Conservation (phyloP, 352 stramenopile species). For the Sclerospora graminicola region DNA sequence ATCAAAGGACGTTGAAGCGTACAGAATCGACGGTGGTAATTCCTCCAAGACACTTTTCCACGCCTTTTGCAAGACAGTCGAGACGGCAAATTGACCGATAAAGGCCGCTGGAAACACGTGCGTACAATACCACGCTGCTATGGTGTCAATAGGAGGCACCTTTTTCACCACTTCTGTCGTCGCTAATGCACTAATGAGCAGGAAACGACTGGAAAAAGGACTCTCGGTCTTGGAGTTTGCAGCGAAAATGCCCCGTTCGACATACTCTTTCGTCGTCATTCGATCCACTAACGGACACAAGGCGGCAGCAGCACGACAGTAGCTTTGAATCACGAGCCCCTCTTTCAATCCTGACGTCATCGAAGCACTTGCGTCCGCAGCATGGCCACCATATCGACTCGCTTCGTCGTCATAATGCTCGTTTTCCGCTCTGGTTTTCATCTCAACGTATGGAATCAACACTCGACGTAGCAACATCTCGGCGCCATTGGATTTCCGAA, state of each 20-base stretch:
- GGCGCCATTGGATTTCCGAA: conserved; percentile 51
- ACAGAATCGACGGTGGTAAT: conserved; percentile 50
- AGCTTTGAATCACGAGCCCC: conserved; percentile 57
- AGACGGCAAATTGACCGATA: conserved; percentile 57
- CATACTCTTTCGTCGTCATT: conserved; percentile 35
- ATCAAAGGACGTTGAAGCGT: conserved; percentile 36
- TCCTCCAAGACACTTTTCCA: conserved; percentile 59
- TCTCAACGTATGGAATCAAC: conserved; percentile 46
- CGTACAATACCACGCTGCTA: conserved; percentile 47
- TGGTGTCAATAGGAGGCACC: conserved; percentile 36
- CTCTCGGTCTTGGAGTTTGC: conserved; percentile 1
- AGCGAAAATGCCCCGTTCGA: conserved; percentile 62
- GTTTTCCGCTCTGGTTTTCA: conserved; percentile 53
- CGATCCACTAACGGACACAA: conserved; percentile 49
- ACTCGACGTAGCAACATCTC: conserved; percentile 45
- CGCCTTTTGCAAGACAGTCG: conserved; percentile 28
- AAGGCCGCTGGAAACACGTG: conserved; percentile 67
- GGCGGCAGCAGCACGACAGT: conserved; percentile 65
- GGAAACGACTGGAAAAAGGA: conserved; percentile 46
- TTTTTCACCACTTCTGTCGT: conserved; percentile 60
- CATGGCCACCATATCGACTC: conserved; percentile 31
- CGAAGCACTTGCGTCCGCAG: conserved; percentile 2
- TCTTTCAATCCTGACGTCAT: conserved; percentile 32
- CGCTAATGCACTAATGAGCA: conserved; percentile 60
- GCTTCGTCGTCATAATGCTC: conserved; percentile 61